Evolutionary conservation across 176 grass and related monocot species (phyloP), one percentile per base, ranked within the genome.

Genomic region (Oryza longistaminata): DNA sequence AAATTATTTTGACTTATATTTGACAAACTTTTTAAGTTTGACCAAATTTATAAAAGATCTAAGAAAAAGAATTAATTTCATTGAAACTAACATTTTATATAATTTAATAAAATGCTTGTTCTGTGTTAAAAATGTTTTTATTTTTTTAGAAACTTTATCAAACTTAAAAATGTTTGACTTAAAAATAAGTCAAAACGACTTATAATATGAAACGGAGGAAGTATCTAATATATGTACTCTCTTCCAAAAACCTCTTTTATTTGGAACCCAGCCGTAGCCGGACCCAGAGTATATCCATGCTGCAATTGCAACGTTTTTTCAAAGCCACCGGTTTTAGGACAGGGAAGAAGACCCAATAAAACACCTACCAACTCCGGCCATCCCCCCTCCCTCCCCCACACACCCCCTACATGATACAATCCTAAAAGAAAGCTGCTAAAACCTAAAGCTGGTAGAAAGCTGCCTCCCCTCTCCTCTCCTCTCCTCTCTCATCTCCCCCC

Each of bases 361-460:
- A 74, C 87, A 87, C 62, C 42, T 70, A 87, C 80, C 76, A 87
- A 78, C 84, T 83, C 64, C 58, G 58, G 58, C 58, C 82, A 48
- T 75, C 69, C 65, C 65, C 35, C 87, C 67, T 15, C 60, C 1
- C 55, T 37, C 50, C 48, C 46, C 19, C 15, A 68, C 66, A 40
- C 71, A 13, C 34, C 61, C 21, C 43, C 27, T 71, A 83, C 83
- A 86, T 80, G 87, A 86, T 82, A 79, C 76, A 80, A 89, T 92
- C 90, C 90, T 83, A 92, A 86, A 86, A 92, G 87, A 89, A 89
- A 89, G 87, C 87, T 89, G 83, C 75, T 92, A 74, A 90, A 86
- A 89, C 87, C 80, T 89, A 91, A 88, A 90, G 92, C 85, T 85
- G 87, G 88, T 90, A 69, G 77, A 90, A 91, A 92, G 92, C 85